Base-by-base conservation (phyloP, 768 basidiomycete genomes). In the Baorangia bicolor region DNA sequence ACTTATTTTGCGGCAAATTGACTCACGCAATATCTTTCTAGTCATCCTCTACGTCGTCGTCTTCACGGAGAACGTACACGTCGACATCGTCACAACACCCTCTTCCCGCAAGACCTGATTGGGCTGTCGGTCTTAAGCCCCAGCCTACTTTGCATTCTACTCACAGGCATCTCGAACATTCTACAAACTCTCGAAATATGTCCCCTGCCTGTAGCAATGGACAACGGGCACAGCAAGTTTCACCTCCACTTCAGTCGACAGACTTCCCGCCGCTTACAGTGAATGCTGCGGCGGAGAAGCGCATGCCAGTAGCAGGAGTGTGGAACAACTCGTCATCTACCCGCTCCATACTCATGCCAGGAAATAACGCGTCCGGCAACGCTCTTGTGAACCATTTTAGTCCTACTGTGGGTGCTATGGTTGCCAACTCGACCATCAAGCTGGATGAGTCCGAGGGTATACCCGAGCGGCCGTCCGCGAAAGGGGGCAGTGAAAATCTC, bases 71-170 rank as follows among this genome's bases (percentile, higher is more conserved):
- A 59, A 90, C 88, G 7, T 89, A 81, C 60, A 88, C 88, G 2
- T 90, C 90, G 33, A 82, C 81, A 1, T 77, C 87, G 6, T 90
- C 90, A 61, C 78, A 91, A 73, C 84, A 86, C 53, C 92, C 91
- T 14, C 78, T 94, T 37, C 92, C 92, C 4, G 75, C 90, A 3
- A 80, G 92, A 54, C 92, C 92, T 38, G 92, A 94, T 68, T 94
- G 92, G 92, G 91, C 92, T 18, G 88, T 93, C 5, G 90, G 90
- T 16, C 76, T 93, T 33, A 90, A 87, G 68, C 82, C 90, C 0
- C 86, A 90, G 56, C 85, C 86, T 28, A 88, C 83, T 13, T 70
- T 88, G 27, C 81, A 88, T 59, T 43, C 79, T 30, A 72, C 79
- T 1, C 74, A 74, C 23, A 78, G 84, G 11, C 81, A 84, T 64